phyloP scores from a whole-genome alignment of 2,329 filamentous ascomycete genomes.

The Helicocarpus griseus region DNA sequence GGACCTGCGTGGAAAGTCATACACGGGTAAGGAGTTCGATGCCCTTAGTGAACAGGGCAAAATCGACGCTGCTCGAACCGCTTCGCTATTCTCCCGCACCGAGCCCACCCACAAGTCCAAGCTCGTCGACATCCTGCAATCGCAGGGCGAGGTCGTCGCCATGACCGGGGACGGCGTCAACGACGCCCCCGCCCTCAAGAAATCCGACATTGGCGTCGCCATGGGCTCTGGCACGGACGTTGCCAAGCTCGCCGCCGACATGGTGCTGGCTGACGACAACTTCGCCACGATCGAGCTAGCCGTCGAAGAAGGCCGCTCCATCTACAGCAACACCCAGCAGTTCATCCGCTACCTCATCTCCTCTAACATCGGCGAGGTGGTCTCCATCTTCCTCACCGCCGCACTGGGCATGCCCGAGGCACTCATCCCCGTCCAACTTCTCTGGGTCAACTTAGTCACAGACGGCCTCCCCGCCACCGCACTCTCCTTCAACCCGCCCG shows the following conservation, averaged over 20 bases:
- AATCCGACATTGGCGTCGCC: conserved; percentile 95
- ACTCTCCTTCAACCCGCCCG: conserved; percentile 95
- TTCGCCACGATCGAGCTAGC: conserved; percentile 95
- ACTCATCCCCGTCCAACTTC: conserved; percentile 87
- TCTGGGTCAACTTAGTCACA: conserved; percentile 98
- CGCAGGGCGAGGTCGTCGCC: conserved; percentile 84
- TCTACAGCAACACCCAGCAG: conserved; percentile 99
- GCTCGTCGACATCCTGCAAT: conserved; percentile 91
- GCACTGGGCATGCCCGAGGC: conserved; percentile 96
- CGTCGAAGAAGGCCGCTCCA: conserved; percentile 92
- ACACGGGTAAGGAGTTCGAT: conserved; percentile 90
- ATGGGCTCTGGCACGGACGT: conserved; percentile 99
- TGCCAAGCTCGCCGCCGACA: conserved; percentile 90
- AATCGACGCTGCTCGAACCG: conserved; percentile 70
- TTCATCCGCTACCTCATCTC: conserved; percentile 99
- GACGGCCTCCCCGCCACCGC: conserved; percentile 95
- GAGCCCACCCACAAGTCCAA: conserved; percentile 97
- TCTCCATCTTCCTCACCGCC: conserved; percentile 96
- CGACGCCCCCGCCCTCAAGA: conserved; percentile 94
- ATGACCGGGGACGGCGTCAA: conserved; percentile 99
- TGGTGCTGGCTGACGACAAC: conserved; percentile 98
- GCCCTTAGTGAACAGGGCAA: conserved; percentile 68
- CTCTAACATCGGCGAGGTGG: conserved; percentile 97
- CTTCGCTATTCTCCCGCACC: conserved; percentile 89
- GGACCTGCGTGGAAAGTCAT: conserved; percentile 83